These are phyloP conservation scores for Tothia fuscella DNA, from an alignment of 2,329 filamentous ascomycete species.

Conservation along the genomic window DNA sequence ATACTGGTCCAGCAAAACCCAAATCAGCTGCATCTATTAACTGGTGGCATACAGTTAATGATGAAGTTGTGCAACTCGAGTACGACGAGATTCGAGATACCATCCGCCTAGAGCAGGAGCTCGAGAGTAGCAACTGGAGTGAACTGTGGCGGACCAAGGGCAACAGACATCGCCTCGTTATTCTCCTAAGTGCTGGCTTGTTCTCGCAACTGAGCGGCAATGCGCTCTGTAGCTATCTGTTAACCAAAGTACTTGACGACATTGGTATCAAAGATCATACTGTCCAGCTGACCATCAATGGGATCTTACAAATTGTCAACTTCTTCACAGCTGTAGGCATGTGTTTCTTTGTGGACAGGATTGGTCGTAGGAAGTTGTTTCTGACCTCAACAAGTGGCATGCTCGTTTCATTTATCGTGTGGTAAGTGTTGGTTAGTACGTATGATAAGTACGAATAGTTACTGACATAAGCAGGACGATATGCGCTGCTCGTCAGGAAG, in stretches of 20 bases:
- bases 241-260: constrained; percentile 22
- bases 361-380: constrained; percentile 25
- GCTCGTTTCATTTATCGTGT: too few relatives aligned
- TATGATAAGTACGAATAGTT: too few relatives aligned
- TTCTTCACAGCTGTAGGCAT: constrained; percentile 41
- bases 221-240: constrained; percentile 5
- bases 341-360: constrained; percentile 23
- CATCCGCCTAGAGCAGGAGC: constrained; percentile 44
- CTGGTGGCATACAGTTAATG: too few relatives aligned
- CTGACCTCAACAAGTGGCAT: constrained; percentile 27
- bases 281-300: constrained; percentile 31
- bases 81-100: constrained; percentile 55
- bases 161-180: constrained; percentile 42
- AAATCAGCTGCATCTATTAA: too few relatives aligned
- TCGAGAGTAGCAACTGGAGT: constrained; percentile 38
- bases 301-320: constrained; percentile 43
- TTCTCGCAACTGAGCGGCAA: neutral
- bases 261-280: constrained; percentile 27
- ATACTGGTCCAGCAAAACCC: neutral
- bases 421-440: too few relatives aligned
- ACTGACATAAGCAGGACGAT: neutral
- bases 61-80: constrained; percentile 53
- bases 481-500: constrained; percentile 6
- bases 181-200: constrained; percentile 18
- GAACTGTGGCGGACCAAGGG: constrained; percentile 23